Conservation (phyloP, 2,329 filamentous ascomycete species). For the Chaetomiaceae sp. region DNA sequence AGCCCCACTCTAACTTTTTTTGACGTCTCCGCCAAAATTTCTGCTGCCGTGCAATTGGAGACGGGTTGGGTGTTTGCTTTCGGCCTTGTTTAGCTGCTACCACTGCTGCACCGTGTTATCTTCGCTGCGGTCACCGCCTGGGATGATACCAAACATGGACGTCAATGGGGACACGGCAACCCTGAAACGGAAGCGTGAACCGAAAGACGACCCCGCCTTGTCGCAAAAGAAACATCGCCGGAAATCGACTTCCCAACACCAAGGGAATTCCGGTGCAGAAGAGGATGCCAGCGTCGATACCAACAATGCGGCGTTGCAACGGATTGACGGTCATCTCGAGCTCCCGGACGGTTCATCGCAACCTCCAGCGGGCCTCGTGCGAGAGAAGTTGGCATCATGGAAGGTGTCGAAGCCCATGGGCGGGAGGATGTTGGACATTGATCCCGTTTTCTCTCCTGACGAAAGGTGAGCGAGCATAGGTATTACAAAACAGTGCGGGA, state of each 20-base stretch:
- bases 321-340: conserved; percentile 16
- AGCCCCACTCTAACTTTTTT: conserved; percentile 30
- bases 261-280: conserved; percentile 12
- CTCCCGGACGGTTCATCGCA: conserved; percentile 14
- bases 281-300: neutral
- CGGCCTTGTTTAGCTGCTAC: neutral
- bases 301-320: neutral
- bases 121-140: neutral
- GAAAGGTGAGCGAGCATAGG: conserved; percentile 50
- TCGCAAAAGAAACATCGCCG: conserved; percentile 27
- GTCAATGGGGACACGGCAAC: conserved; percentile 28
- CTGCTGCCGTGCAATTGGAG: conserved; percentile 22
- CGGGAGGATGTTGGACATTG: conserved; percentile 60
- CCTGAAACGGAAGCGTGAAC: conserved; percentile 32
- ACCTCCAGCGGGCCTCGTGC: neutral
- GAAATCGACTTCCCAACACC: conserved; percentile 21
- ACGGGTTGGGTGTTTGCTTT: conserved; percentile 4
- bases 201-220: conserved; percentile 28
- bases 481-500: too few species aligned
- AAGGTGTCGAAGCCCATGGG: conserved; percentile 60
- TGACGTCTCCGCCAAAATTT: conserved; percentile 28
- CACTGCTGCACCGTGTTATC: neutral
- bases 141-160: conserved; percentile 25
- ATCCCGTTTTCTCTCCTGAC: conserved; percentile 57
- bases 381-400: conserved; percentile 40